Percentiles rank a stretch among this genome's conserved stretches.
Evolutionary conservation across 805 yeast genomes (phyloP).

Genomic region (Nakazawaea laoshanensis): DNA sequence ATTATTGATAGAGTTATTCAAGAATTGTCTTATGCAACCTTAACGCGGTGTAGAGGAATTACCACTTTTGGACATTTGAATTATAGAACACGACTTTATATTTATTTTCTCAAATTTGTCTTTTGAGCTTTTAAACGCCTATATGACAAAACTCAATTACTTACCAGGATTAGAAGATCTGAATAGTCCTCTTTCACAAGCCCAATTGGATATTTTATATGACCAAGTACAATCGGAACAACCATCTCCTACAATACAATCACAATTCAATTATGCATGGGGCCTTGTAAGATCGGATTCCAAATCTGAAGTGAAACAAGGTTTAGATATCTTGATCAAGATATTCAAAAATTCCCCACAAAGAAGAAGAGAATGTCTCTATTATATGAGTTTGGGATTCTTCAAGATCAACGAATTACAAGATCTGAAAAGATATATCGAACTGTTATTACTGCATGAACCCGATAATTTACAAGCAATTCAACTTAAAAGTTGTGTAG

Average conservation of each 20-base stretch:
- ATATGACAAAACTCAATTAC: slow-evolving; percentile 8
- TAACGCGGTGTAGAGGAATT: not conserved
- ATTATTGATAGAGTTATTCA: not conserved
- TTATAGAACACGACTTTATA: not conserved
- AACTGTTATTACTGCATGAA: slow-evolving; percentile 66
- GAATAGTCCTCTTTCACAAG: slow-evolving; percentile 51
- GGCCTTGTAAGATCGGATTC: slow-evolving; percentile 72
- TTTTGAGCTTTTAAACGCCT: not conserved
- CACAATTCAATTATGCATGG: slow-evolving; percentile 94
- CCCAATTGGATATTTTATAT: slow-evolving; percentile 68
- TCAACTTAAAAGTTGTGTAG: slow-evolving; percentile 66
- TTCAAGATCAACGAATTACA: slow-evolving; percentile 82
- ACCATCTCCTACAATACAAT: slow-evolving; percentile 72
- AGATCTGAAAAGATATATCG: slow-evolving; percentile 80
- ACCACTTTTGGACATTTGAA: not conserved
- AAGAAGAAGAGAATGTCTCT: slow-evolving; percentile 83
- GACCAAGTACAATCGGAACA: slow-evolving; percentile 76
- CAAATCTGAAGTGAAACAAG: slow-evolving; percentile 62
- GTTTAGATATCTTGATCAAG: slow-evolving; percentile 65
- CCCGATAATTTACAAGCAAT: slow-evolving; percentile 78
- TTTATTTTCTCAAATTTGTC: too few relatives aligned
- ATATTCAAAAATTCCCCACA: slow-evolving; percentile 69
- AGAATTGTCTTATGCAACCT: not conserved
- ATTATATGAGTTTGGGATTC: slow-evolving; percentile 81
- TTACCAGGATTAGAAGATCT: slow-evolving; percentile 18